Percentiles rank a stretch among this genome's conserved stretches.
These are phyloP conservation scores for Paracorniculantispora psalliotae DNA, from an alignment of 2,329 filamentous ascomycete genomes.

Conservation along the genomic window DNA sequence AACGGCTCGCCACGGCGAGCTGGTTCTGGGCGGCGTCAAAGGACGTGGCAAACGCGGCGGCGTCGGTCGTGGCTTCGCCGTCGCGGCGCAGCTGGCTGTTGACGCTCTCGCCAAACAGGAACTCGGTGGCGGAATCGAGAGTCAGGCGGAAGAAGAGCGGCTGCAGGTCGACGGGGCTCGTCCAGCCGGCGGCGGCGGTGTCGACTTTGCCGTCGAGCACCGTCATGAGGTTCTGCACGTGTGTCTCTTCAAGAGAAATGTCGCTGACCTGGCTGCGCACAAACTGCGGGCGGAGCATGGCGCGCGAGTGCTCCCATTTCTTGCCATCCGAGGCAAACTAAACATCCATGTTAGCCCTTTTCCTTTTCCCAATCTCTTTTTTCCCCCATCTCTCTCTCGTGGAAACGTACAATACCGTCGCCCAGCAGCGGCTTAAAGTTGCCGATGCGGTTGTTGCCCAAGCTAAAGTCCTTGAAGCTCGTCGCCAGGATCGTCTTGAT, in stretches of 20 bases:
- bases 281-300: slow-evolving; percentile 37
- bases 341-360: neutral
- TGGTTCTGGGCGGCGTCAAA: slow-evolving; percentile 34
- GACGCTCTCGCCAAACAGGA: slow-evolving; percentile 57
- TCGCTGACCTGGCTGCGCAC: slow-evolving; percentile 38
- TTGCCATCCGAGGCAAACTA: slow-evolving; percentile 32
- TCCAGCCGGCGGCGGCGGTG: slow-evolving; percentile 32
- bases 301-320: slow-evolving; percentile 33
- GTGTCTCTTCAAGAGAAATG: slow-evolving; percentile 35
- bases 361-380: neutral
- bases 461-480: slow-evolving; percentile 24
- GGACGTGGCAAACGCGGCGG: slow-evolving; percentile 27
- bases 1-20: slow-evolving; percentile 48
- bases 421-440: slow-evolving; percentile 37
- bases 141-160: slow-evolving; percentile 45
- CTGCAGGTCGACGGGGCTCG: slow-evolving; percentile 36
- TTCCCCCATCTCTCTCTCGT: neutral
- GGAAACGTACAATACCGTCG: slow-evolving; percentile 29
- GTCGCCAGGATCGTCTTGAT: slow-evolving; percentile 25
- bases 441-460: slow-evolving; percentile 22
- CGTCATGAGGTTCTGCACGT: slow-evolving; percentile 29
- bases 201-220: slow-evolving; percentile 18
- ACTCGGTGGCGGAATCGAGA: slow-evolving; percentile 45
- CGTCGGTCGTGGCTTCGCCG: neutral
- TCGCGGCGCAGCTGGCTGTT: slow-evolving; percentile 29